Percentiles rank a stretch among this genome's conserved stretches.
phyloP scores from a whole-genome alignment of 257 asterid species.

The Fraxinus anomala region DNA sequence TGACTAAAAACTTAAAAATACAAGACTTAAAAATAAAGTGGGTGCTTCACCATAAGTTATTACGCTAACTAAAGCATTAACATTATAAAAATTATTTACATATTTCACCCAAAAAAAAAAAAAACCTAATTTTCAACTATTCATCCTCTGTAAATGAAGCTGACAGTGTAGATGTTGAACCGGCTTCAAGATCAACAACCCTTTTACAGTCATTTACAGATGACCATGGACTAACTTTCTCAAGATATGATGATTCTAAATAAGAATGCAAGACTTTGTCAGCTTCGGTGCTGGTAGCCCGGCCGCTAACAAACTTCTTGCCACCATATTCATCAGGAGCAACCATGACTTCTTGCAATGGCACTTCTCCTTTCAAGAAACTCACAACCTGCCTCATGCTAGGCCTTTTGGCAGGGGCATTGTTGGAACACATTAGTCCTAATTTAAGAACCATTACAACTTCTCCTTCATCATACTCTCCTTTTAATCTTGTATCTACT shows the following conservation, averaged over 20 bases:
- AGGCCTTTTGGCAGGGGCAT: slow-evolving; percentile 54
- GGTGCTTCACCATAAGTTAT: neutral
- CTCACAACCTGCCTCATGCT: slow-evolving; percentile 60
- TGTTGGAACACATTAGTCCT: slow-evolving; percentile 72
- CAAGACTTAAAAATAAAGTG: neutral
- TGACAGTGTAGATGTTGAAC: slow-evolving; percentile 36
- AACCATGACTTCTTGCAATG: slow-evolving; percentile 40
- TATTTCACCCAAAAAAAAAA: neutral
- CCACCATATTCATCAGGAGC: slow-evolving; percentile 38
- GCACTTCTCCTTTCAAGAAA: slow-evolving; percentile 57
- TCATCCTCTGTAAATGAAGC: slow-evolving; percentile 24
- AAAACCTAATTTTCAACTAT: neutral
- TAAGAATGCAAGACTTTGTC: slow-evolving; percentile 45
- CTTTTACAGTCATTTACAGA: slow-evolving; percentile 31
- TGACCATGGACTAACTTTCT: slow-evolving; percentile 47
- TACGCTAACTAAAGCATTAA: neutral
- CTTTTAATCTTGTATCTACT: slow-evolving; percentile 53
- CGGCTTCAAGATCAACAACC: slow-evolving; percentile 49
- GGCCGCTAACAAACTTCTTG: slow-evolving; percentile 22
- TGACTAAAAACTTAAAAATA: neutral
- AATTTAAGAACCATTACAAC: slow-evolving; percentile 54
- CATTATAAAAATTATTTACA: neutral
- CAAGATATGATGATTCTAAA: slow-evolving; percentile 49
- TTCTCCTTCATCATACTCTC: slow-evolving; percentile 49
- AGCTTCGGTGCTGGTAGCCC: slow-evolving; percentile 3